Evolutionary conservation across 441 rosid genomes (phyloP), one percentile per base, ranked within the genome.

Genomic region (Pelargonium cotyledonis): DNA sequence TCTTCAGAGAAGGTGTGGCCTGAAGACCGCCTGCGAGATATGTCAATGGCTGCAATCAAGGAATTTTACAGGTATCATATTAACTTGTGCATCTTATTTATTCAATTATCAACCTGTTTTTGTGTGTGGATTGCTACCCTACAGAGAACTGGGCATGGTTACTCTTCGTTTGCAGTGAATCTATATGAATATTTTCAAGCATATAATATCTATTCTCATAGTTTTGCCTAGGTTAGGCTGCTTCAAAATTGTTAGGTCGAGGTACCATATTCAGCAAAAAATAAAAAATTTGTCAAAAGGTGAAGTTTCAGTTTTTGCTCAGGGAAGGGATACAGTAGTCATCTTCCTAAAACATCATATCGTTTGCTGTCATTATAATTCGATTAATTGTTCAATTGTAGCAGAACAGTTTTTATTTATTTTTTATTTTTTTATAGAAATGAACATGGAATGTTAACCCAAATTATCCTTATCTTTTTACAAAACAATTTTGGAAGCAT

Each of bases 51-150:
- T 43, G 88, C 99, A 58, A 90, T 95, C 69, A 89, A 81, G 81
- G 98, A 95, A 82, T 95, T 78, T 79, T 95, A 92, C 78, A 92
- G 98, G 99, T 95, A 88, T 64, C 15, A 12, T 74, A n/a, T 77
- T 21, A 15, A 65, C 63, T 63, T 67, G 51, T 51, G 2, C 44
- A n/a, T 65, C 70, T 21, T 66, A 66, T 73, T 62, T 46, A 49
- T 60, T 5, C 68, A 47, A 53, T 5, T 51, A 14, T 51, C n/a
- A 4, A 5, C 57, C 14, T 51, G 18, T 67, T 12, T 58, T 66
- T 38, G 8, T 47, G 6, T 55, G 23, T 55, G 61, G 61, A 18
- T 72, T n/a, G 49, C 23, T 57, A 21, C 46, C 61, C 43, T 65
- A 66, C 72, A 53, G 66, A 16, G 44, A 29, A 66, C 8, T 8